Base-by-base conservation (phyloP, 2,329 filamentous ascomycete genomes). In the Ophiostoma ulmi region DNA sequence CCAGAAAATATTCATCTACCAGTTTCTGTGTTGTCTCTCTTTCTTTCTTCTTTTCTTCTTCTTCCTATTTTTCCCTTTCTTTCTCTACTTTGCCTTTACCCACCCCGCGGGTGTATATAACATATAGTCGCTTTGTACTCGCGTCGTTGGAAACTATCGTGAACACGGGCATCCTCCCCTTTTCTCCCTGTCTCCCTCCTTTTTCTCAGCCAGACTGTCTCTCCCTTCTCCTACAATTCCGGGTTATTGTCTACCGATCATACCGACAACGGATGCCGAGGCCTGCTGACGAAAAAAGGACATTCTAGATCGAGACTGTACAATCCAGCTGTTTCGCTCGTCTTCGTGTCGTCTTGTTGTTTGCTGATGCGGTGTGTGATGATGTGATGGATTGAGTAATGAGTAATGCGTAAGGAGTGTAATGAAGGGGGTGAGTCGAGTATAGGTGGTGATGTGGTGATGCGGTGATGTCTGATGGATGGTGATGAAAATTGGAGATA, bases 81-180 rank as follows among this genome's bases (percentile, higher is more conserved):
- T 48, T 48, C 41, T 48, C 44, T n/a, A 20, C 44, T 48, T 48
- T 48, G 31, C 31, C 3, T 31, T 7, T n/a, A 7, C 10, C 20
- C 44, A 48, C 44, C 44, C 41, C 44, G 31, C 44, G 44, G 44
- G 44, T 48, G 44, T 20, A 20, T 8, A 5, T 48, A 48, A 5
- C 10, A 10, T 39, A 39, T 20, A 20, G 41, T 31, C 41, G 41
- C 41, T 58, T 31, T 38, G 31, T 64, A 36, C 61, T 64, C 61
- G 61, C 35, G 26, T n/a, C 61, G 61, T 64, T 64, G 31, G 31
- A 38, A 61, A 64, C 61, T 64, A 64, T 64, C 61, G 61, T 64
- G 61, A 64, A 64, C 61, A 64, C 26, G 58, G 61, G 61, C 61
- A 64, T 64, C 61, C 61, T 63, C 31, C 31, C 20, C 61, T 5